phyloP scores from a whole-genome alignment of 2,329 filamentous ascomycete species.

The Hymenoscyphus fructigenus region DNA sequence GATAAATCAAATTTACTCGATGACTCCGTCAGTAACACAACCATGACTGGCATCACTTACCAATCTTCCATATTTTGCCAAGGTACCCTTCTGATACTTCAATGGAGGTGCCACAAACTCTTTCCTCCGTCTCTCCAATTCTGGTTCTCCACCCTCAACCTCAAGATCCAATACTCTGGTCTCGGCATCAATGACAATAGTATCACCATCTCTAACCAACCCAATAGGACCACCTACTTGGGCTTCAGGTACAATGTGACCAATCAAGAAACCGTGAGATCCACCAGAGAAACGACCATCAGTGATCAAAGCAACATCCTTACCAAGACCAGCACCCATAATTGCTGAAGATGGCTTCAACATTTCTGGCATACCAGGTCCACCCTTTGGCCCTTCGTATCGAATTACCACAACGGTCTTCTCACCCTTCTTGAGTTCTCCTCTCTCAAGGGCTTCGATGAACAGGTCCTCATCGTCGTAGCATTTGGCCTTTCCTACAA shows the following conservation, averaged over 20 bases:
- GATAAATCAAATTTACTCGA: not conserved
- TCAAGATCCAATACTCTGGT: constrained; percentile 51
- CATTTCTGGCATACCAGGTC: constrained; percentile 74
- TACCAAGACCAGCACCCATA: constrained; percentile 70
- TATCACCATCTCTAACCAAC: constrained; percentile 57
- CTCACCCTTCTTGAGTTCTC: constrained; percentile 71
- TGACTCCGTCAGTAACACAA: constrained; percentile 54
- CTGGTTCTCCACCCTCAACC: constrained; percentile 45
- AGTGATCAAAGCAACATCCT: constrained; percentile 70
- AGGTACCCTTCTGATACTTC: constrained; percentile 58
- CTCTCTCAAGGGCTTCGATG: constrained; percentile 63
- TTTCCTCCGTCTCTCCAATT: constrained; percentile 49
- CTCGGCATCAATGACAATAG: constrained; percentile 60
- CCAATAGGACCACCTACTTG: constrained; percentile 60
- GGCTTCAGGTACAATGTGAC: constrained; percentile 61
- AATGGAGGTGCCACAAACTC: constrained; percentile 52
- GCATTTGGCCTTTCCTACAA: constrained; percentile 68
- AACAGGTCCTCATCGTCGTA: constrained; percentile 71
- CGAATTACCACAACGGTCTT: constrained; percentile 76
- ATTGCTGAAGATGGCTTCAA: constrained; percentile 70
- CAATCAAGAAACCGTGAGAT: constrained; percentile 60
- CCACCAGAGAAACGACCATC: constrained; percentile 64
- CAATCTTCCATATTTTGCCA: constrained; percentile 56
- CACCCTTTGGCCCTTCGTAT: constrained; percentile 72
- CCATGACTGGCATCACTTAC: constrained; percentile 59